A percentile compares a stretch with the other conserved stretches of the same genome.
Conservation (phyloP, 306 rosid genomes). For the Prunus kanzakura region DNA sequence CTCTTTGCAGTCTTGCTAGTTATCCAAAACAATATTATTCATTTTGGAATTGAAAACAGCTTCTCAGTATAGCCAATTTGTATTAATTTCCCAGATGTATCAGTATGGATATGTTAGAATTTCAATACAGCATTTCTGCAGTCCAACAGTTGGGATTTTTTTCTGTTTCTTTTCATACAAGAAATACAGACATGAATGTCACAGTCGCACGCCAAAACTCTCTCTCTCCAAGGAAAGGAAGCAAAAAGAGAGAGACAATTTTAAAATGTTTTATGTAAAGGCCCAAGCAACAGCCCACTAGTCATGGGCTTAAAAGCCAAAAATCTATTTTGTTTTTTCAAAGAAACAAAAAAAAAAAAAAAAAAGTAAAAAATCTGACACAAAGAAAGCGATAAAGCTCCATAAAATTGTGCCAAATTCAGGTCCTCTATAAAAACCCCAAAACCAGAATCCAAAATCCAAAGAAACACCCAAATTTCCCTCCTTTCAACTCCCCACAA, state of each 20-base stretch:
- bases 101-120: background rate
- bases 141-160: background rate
- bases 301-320: background rate
- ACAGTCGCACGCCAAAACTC: background rate
- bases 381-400: background rate
- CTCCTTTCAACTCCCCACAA: constrained; percentile 22
- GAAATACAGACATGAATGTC: background rate
- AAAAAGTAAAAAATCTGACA: background rate
- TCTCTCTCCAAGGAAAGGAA: background rate
- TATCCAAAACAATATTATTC: background rate
- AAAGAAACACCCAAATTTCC: background rate
- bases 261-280: background rate
- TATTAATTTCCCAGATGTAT: background rate
- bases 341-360: background rate
- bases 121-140: background rate
- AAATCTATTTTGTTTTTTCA: background rate
- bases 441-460: constrained; percentile 6
- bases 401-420: background rate
- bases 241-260: background rate
- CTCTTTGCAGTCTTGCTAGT: background rate
- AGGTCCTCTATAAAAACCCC: background rate
- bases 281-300: background rate
- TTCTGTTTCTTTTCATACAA: background rate
- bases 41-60: background rate
- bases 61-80: background rate